Evolutionary conservation across 805 yeast species (phyloP).

Genomic region (Barnettozyma vustinii): DNA sequence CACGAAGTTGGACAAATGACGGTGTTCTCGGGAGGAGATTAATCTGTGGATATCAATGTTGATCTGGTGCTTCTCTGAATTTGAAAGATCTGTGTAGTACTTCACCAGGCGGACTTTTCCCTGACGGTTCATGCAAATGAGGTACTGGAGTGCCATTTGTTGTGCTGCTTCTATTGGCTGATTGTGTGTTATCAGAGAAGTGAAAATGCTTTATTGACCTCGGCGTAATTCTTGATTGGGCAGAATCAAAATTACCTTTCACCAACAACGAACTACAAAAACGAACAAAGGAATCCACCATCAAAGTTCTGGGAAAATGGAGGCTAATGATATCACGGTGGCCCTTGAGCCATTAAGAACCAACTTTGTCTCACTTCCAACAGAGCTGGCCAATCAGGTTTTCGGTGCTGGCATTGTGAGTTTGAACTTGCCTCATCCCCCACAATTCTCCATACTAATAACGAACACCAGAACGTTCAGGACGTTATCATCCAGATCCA

Average conservation of each 20-base stretch:
- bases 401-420: constrained; percentile 46
- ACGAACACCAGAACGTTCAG: constrained; percentile 35
- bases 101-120: constrained; percentile 86
- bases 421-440: constrained; percentile 7
- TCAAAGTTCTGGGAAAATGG: constrained; percentile 10
- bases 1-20: constrained; percentile 75
- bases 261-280: neutral
- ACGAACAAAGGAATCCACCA: neutral
- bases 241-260: neutral
- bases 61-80: constrained; percentile 40
- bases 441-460: constrained; percentile 12
- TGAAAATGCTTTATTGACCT: neutral
- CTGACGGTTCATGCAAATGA: constrained; percentile 83
- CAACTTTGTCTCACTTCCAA: constrained; percentile 52
- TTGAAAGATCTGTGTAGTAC: constrained; percentile 54
- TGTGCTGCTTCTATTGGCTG: neutral
- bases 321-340: constrained; percentile 22
- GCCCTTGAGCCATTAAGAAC: constrained; percentile 34
- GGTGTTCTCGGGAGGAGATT: constrained; percentile 78
- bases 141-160: constrained; percentile 76
- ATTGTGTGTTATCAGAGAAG: neutral
- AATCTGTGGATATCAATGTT: constrained; percentile 70
- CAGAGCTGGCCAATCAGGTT: constrained; percentile 38
- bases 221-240: neutral
- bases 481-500: constrained; percentile 47